Base-by-base conservation (phyloP, 352 stramenopile species). In the Pythium utonaiense region DNA sequence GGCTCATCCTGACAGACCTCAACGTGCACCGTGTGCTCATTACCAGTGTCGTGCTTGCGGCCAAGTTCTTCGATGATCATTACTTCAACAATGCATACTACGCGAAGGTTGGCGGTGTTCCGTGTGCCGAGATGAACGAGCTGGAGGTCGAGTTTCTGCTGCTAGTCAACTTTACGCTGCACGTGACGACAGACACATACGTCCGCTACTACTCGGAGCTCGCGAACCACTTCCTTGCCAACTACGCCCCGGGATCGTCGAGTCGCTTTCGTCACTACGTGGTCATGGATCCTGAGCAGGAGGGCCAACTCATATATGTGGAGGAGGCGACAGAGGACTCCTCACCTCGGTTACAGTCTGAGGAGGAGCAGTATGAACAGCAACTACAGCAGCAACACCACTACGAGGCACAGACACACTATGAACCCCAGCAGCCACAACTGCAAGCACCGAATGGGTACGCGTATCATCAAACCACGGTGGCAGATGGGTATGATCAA, bases 1-100 rank as follows among this genome's bases (percentile, higher is more conserved):
- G 95, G 52, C 97, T 99, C 58, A 77, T 97, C 19, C 78, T 99
- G 21, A 99, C 96, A 17, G 87, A 97, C 31, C 80, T 99, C 13
- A 99, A 99, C 68, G 95, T 99, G 27, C 97, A 99, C 67, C 93
- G 97, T 44, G 92, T 99, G 5, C 78, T 99, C 42, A 98, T 99
- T 70, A 99, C 97, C 50, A 90, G 91, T 44, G 81, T 99, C 58
- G 94, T 99, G 61, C 70, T 99, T 8, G 96, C 96, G 6, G 96
- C 97, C 60, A 99, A 99, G 78, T 99, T 99, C 75, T 99, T 99
- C 65, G 97, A 99, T 72, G 97, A 99, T 82, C 93, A 98, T 45
- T 99, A 99, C 79, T 99, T 98, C 74, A 99, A 99, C 69, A 99
- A 99, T 77, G 95, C 96, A 21, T 99, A 99, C 83, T 99, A 99